Conservation (phyloP, 495 filamentous ascomycete genomes). For the Staphylotrichum longicolle region DNA sequence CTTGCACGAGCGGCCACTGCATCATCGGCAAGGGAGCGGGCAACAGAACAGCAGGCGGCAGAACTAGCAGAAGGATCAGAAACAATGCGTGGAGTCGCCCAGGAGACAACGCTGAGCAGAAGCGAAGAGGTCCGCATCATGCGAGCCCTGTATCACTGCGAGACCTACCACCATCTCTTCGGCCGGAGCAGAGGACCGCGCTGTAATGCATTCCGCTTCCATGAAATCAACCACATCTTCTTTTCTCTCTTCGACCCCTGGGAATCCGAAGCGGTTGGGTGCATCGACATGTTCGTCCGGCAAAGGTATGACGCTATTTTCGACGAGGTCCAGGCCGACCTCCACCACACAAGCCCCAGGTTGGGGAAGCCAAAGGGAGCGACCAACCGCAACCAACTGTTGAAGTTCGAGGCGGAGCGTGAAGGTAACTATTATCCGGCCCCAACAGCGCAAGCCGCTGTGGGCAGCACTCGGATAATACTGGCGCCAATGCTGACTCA, state of each 20-base stretch:
- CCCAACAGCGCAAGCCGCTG: too few relatives aligned
- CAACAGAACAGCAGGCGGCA: background rate
- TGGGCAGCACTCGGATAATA: too few relatives aligned
- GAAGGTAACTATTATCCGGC: background rate
- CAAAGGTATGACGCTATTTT: background rate
- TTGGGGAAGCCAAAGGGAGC: background rate
- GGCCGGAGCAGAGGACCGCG: background rate
- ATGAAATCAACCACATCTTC: background rate
- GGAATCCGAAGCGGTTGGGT: constrained; percentile 3
- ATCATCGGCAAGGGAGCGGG: background rate
- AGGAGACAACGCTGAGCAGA: background rate
- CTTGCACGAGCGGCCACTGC: background rate
- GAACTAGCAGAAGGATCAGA: background rate
- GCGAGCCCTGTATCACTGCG: constrained; percentile 1
- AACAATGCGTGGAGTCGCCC: too few relatives aligned
- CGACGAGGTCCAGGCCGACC: background rate
- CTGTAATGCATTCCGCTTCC: background rate
- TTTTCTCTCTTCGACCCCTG: constrained; percentile 4
- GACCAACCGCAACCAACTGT: background rate
- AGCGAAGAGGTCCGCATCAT: constrained; percentile 10
- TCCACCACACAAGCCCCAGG: background rate
- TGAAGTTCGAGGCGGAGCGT: background rate
- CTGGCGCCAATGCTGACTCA: background rate
- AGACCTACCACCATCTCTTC: constrained; percentile 2
- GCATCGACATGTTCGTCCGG: background rate